A percentile compares a stretch with the other conserved stretches of the same genome.
Evolutionary conservation across 257 asterid genomes (phyloP).

Genomic region (Echium plantagineum): DNA sequence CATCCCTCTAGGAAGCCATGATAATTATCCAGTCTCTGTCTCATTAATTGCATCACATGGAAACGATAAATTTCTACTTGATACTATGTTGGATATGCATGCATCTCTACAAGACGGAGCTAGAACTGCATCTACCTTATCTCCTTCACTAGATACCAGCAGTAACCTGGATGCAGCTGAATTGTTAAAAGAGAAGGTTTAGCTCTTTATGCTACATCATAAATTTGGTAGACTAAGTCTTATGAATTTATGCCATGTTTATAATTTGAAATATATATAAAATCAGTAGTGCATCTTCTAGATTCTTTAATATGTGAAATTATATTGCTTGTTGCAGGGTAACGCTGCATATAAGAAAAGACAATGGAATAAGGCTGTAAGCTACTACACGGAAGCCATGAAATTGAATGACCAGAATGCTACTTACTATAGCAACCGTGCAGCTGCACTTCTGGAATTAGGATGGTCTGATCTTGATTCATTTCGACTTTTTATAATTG

Average conservation of each 20-base stretch:
- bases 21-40: constrained; percentile 53
- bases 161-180: constrained; percentile 68
- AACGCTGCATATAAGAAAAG: constrained; percentile 83
- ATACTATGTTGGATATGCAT: constrained; percentile 69
- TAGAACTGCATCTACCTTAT: constrained; percentile 29
- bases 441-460: constrained; percentile 93
- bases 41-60: constrained; percentile 81
- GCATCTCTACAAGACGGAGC: constrained; percentile 67
- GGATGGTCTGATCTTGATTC: constrained; percentile 50
- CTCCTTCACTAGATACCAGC: constrained; percentile 37
- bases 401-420: constrained; percentile 53
- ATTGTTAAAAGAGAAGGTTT: constrained; percentile 84
- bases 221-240: not conserved
- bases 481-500: constrained; percentile 5
- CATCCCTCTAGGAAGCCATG: constrained; percentile 69
- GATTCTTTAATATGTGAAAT: not conserved
- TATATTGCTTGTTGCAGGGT: constrained; percentile 44
- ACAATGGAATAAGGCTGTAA: constrained; percentile 87
- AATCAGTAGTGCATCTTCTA: no score
- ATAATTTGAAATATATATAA: not conserved
- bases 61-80: constrained; percentile 82
- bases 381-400: constrained; percentile 75
- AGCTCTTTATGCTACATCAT: constrained; percentile 1
- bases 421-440: constrained; percentile 77
- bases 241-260: not conserved